Base-by-base conservation (phyloP, 2,329 filamentous ascomycete genomes). In the Talaromyces islandicus region DNA sequence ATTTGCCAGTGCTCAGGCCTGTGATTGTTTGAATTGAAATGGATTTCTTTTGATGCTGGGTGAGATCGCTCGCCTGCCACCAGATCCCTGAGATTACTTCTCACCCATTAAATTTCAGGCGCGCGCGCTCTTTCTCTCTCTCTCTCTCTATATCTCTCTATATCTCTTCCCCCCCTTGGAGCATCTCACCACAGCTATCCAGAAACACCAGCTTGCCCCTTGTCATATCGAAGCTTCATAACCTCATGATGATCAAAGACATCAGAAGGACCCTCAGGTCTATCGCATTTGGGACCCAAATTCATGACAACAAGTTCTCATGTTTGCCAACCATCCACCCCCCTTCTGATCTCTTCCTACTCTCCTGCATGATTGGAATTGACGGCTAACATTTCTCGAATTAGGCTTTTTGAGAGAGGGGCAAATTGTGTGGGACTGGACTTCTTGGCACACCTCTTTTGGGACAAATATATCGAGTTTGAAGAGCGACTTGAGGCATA, bases 401-500 rank as follows among this genome's bases (percentile, higher is more conserved):
- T 59, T 67, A 99, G 94, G 67, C 84, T 97, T 9, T 97, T 97
- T 71, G 93, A 99, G 73, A 90, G 94, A 66, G 94, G 89, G 64
- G 90, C 91, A 29, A 83, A 84, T 30, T 88, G 85, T 68, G 92
- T 96, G 46, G 94, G 94, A 17, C 83, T 97, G 19, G 94, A 99
- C 76, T 99, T 96, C 71, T 82, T 96, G 30, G 89, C 92, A 2
- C 92, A 97, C 72, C 92, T 92, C 1, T 97, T 99, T 78, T 99
- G 94, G 94, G 94, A 99, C 75, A 97, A 96, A 77, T 99, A 96
- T 71, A 86, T 99, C 64, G 94, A 97, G 72, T 97, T 95, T 69
- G 94, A 97, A 73, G 92, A 97, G 73, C 89, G 92, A 1, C 82
- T 93, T 63, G 92, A 96, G 69, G 86, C 89, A 0, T 85, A 88